These are phyloP conservation scores for Aspergillus fructus DNA, from an alignment of 2,329 filamentous ascomycete genomes.

Conservation along the genomic window DNA sequence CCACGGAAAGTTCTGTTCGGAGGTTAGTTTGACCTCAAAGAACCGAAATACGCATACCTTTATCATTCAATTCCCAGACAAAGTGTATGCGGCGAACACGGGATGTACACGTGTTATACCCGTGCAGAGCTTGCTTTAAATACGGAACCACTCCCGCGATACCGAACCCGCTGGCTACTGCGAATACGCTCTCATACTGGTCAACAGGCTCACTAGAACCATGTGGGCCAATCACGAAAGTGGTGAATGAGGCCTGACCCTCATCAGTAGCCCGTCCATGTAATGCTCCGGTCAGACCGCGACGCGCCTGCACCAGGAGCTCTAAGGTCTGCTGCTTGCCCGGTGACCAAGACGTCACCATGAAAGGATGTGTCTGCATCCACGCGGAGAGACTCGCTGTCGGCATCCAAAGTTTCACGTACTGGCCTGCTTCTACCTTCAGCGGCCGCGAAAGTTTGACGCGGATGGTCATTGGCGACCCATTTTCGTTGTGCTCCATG, in stretches of 20 bases:
- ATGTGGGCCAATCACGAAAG: constrained; percentile 34
- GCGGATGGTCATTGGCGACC: constrained; percentile 7
- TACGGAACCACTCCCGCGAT: constrained; percentile 33
- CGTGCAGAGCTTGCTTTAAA: constrained; percentile 36
- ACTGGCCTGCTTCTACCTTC: constrained; percentile 22
- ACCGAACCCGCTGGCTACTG: constrained; percentile 33
- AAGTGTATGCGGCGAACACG: constrained; percentile 31
- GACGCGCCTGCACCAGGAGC: constrained; percentile 28
- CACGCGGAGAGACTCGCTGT: constrained; percentile 21
- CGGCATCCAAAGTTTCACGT: constrained; percentile 28
- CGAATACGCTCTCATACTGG: constrained; percentile 33
- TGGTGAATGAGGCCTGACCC: background rate
- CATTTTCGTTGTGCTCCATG: background rate
- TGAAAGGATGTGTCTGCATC: constrained; percentile 25
- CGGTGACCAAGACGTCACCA: constrained; percentile 26
- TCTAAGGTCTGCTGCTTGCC: constrained; percentile 24
- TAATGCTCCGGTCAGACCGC: constrained; percentile 27
- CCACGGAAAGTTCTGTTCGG: background rate
- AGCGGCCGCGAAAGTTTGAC: constrained; percentile 18
- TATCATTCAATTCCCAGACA: constrained; percentile 31
- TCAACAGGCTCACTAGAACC: constrained; percentile 26
- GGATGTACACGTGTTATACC: constrained; percentile 31
- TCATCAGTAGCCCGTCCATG: constrained; percentile 5
- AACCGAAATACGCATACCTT: background rate
- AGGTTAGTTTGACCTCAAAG: background rate